Evolutionary conservation across 441 rosid genomes (phyloP), one percentile per base, ranked within the genome.

Genomic region (Pelargonium myrrhifolium): DNA sequence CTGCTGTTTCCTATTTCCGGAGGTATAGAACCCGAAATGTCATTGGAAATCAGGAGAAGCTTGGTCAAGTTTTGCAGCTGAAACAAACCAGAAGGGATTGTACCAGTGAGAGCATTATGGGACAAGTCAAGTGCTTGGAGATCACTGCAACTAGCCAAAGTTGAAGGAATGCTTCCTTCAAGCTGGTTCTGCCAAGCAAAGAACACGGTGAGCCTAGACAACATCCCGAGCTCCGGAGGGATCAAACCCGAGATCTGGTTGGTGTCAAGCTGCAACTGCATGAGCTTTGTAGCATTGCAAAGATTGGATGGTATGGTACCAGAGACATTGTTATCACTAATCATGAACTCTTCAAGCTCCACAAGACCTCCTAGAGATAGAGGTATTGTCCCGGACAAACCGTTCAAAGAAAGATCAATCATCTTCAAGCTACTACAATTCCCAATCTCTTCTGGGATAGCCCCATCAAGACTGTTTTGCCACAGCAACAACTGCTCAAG

Each of bases 101-200:
- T 78, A 21, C 97, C 96, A 8, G 98, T 90, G 28, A 93, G 86
- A 7, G 93, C 72, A 68, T 93, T 90, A 59, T 83, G 90, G 4
- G 99, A 93, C 83, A 93, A 82, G 74, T 93, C 99, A 47, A 93
- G 73, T 12, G 94, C 90, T 71, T 91, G 93, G 24, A 93, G 97
- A 77, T 69, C 72, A 15, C 65, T 75, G 71, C 93, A 91, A 3
- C 74, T 76, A 26, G 92, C 86, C 84, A 93, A 78, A 67, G 76
- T 80, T 7, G 89, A 72, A 72, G 99, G 96, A 62, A 93, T 89
- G 78, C 95, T 91, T 74, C 99, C 99, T 80, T 91, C 97, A 24
- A 93, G 92, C 84, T 87, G 90, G 81, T 93, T 93, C 65, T 87
- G 82, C 99, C 99, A 93, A 31, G 93, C 96, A 26, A 89, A 85